Evolutionary conservation across 2,329 filamentous ascomycete species (phyloP), one percentile per base, ranked within the genome.

Genomic region (Calonectria henricotiae): DNA sequence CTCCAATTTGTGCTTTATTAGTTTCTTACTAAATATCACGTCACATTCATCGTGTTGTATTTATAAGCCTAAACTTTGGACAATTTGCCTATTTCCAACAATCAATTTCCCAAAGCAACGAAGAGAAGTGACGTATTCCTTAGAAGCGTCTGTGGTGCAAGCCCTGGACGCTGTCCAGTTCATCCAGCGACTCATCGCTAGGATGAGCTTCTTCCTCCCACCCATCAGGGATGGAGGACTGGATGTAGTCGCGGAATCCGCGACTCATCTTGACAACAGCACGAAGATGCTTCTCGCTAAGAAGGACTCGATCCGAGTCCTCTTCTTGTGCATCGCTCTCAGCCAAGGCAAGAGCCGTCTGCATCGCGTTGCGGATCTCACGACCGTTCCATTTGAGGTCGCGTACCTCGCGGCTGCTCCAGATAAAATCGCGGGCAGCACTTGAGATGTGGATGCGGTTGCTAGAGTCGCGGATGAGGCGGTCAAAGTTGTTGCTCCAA

Each of bases 401-500:
- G 12, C 76, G 78, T 30, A 86, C 82, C 51, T 85, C 82, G 9
- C 68, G 69, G 60, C 78, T 80, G 23, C 77, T 77, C 76, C 80
- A 83, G 47, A 81, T 81, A 69, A 82, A 86, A 58, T 84, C 80
- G 41, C 82, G 80, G 12, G 84, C 81, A 15, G 81, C 77, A n/a
- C 76, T 75, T 11, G 80, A 75, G 44, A 85, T 80, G 69, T 80
- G 81, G 13, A 85, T 80, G 39, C 79, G 78, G 15, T 80, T 81
- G 37, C 65, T 74, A 5, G 82, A 82, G 74, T 86, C 85, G 62
- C 81, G 80, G 74, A 82, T 80, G 30, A 87, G 76, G 11, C 85
- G 82, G 71, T 86, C 85, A 74, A 87, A 86, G 75, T 84, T 83
- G 74, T 84, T 80, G 32, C 77, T 75, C 84, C 85, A 87, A 76